These are phyloP conservation scores for Coprinellus micaceus DNA, from an alignment of 768 basidiomycete genomes.

Conservation along the genomic window DNA sequence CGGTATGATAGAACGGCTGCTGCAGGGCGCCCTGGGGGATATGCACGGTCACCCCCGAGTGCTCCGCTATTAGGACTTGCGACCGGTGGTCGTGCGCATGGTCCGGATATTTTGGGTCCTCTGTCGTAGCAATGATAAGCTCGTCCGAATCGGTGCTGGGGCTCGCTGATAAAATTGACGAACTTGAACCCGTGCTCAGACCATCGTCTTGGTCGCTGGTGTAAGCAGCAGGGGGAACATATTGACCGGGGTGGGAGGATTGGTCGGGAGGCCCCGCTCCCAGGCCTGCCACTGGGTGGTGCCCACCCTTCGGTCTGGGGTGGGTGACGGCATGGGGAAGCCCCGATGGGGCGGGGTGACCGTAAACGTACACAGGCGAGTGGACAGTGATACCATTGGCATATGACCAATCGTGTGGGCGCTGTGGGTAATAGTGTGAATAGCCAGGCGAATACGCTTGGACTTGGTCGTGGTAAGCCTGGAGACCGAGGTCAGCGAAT, in stretches of 20 bases:
- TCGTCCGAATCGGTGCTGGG: conserved; percentile 19
- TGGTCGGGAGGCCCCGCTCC: not conserved
- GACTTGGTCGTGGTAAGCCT: too few relatives aligned
- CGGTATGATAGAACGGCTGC: not conserved
- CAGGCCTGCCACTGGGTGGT: not conserved
- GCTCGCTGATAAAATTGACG: conserved; percentile 9
- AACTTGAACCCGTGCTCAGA: conserved; percentile 10
- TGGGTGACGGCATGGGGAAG: not conserved
- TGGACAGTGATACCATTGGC: conserved; percentile 1
- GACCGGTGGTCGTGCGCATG: conserved; percentile 39
- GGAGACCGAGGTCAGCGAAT: too few relatives aligned
- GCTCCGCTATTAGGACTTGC: conserved; percentile 21
- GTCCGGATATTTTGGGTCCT: conserved; percentile 39
- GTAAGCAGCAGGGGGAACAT: not conserved
- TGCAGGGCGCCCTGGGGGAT: not conserved
- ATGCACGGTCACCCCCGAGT: conserved; percentile 4
- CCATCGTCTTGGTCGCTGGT: not conserved
- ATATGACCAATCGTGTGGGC: conserved; percentile 10
- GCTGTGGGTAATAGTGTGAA: not conserved
- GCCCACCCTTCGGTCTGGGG: not conserved
- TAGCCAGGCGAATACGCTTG: too few relatives aligned
- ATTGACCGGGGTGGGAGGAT: not conserved
- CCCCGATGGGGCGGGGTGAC: not conserved
- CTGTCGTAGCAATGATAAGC: conserved; percentile 27
- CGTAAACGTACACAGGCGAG: conserved; percentile 6